phyloP scores from a whole-genome alignment of 257 asterid genomes.

The Forsythia suspensa region DNA sequence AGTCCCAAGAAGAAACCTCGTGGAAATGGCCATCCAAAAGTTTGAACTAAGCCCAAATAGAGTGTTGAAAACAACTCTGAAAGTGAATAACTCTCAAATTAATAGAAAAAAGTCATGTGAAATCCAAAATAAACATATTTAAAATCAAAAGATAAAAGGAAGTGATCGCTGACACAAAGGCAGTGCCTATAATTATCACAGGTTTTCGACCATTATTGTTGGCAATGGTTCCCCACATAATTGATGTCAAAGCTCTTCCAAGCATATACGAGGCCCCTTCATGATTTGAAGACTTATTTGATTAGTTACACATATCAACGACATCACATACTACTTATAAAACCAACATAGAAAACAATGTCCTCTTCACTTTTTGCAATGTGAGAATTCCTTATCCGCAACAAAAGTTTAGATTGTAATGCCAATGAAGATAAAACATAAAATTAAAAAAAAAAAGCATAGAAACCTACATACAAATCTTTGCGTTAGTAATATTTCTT shows the following conservation, averaged over 20 bases:
- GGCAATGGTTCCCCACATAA: conserved; percentile 63
- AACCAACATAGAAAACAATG: too few species aligned
- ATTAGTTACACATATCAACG: not conserved
- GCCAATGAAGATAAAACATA: too few species aligned
- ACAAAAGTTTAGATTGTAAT: too few species aligned
- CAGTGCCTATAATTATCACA: conserved; percentile 60
- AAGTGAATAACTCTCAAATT: conserved; percentile 16
- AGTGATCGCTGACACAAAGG: conserved; percentile 48
- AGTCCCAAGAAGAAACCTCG: conserved; percentile 77
- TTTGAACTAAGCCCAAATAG: conserved; percentile 77
- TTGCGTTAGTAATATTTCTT: too few species aligned
- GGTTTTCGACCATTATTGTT: conserved; percentile 79
- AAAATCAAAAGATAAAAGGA: not conserved
- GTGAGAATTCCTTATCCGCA: too few species aligned
- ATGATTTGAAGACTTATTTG: not conserved
- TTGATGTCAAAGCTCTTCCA: conserved; percentile 76
- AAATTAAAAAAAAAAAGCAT: too few species aligned
- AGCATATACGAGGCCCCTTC: conserved; percentile 69
- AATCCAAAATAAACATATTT: not conserved
- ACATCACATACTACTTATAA: not conserved
- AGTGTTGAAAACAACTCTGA: conserved; percentile 74
- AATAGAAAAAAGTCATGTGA: not conserved
- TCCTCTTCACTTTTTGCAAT: conserved; percentile 1
- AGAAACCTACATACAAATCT: too few species aligned
- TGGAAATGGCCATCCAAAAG: conserved; percentile 76